phyloP scores from a whole-genome alignment of 2,329 filamentous ascomycete species.

The Beauveria scarabaeidicola region DNA sequence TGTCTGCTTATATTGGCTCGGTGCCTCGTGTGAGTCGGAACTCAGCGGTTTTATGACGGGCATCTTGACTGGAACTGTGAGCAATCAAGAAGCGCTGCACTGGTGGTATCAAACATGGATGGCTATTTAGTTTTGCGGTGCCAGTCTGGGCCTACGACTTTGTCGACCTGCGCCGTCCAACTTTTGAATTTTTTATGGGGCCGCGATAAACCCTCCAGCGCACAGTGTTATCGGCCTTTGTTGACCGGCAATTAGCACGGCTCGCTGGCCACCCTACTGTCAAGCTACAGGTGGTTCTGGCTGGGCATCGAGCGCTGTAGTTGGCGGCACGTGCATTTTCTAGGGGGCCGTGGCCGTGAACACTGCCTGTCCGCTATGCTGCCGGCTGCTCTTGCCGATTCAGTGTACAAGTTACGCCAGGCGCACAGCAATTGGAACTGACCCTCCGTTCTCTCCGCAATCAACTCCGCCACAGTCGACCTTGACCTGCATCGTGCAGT shows the following conservation, averaged over 20 bases:
- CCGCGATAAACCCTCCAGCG: conserved; percentile 6
- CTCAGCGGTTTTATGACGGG: conserved; percentile 40
- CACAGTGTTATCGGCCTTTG: conserved; percentile 7
- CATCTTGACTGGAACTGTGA: conserved; percentile 29
- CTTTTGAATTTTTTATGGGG: conserved; percentile 11
- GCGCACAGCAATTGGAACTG: neutral
- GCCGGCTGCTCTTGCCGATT: conserved; percentile 8
- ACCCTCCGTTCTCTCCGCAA: conserved; percentile 6
- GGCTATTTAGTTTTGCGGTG: conserved; percentile 1
- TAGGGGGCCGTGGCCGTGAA: neutral
- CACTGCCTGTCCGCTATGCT: neutral
- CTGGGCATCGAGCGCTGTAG: neutral
- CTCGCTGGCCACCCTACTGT: neutral
- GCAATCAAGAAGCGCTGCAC: neutral
- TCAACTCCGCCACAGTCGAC: conserved; percentile 7
- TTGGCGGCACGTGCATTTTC: conserved; percentile 1
- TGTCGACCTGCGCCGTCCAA: neutral
- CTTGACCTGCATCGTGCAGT: conserved; percentile 11
- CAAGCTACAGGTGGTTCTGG: neutral
- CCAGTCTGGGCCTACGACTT: neutral
- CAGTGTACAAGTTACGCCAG: neutral
- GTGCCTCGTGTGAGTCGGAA: conserved; percentile 48
- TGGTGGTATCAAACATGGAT: neutral
- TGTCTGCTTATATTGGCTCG: conserved; percentile 75
- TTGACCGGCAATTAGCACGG: conserved; percentile 6